These are phyloP conservation scores for Plasmodium gonderi DNA, from an alignment of 169 alveolate species.

Conservation along the genomic window DNA sequence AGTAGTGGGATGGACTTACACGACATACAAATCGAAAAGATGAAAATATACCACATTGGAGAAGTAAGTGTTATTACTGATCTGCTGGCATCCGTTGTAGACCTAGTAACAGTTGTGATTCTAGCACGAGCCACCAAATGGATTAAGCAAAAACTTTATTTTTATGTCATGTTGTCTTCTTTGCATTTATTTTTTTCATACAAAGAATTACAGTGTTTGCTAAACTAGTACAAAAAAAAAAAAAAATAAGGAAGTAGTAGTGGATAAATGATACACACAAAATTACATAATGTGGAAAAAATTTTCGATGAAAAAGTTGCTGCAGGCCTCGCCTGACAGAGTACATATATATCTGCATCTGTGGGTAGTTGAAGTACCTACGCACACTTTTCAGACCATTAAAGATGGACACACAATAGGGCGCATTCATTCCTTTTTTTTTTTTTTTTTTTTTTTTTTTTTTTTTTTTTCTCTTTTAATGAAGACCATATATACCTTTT, in stretches of 20 bases:
- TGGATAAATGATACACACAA: background rate
- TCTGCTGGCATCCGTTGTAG: slow-evolving; percentile 31
- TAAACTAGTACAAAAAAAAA: too few relatives aligned
- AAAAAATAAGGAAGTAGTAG: background rate
- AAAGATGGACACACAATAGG: too few relatives aligned
- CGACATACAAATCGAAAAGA: too few relatives aligned
- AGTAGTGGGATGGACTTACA: too few relatives aligned
- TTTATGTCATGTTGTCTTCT: slow-evolving; percentile 34
- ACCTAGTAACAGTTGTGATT: slow-evolving; percentile 24
- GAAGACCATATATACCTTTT: background rate
- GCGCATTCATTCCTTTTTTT: too few relatives aligned
- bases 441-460: too few relatives aligned
- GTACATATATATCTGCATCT: too few relatives aligned
- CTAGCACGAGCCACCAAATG: slow-evolving; percentile 15
- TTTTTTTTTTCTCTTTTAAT: background rate
- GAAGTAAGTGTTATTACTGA: slow-evolving; percentile 57
- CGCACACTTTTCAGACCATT: too few relatives aligned
- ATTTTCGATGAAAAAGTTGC: too few relatives aligned
- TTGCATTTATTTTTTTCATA: slow-evolving; percentile 59
- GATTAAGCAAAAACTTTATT: slow-evolving; percentile 36
- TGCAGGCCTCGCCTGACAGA: too few relatives aligned
- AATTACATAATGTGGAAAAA: background rate
- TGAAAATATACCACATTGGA: slow-evolving; percentile 19
- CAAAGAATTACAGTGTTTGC: slow-evolving; percentile 49
- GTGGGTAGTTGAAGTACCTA: too few relatives aligned